phyloP scores from a whole-genome alignment of 1,139 yeast genomes.

The Protomyces inouyei region DNA sequence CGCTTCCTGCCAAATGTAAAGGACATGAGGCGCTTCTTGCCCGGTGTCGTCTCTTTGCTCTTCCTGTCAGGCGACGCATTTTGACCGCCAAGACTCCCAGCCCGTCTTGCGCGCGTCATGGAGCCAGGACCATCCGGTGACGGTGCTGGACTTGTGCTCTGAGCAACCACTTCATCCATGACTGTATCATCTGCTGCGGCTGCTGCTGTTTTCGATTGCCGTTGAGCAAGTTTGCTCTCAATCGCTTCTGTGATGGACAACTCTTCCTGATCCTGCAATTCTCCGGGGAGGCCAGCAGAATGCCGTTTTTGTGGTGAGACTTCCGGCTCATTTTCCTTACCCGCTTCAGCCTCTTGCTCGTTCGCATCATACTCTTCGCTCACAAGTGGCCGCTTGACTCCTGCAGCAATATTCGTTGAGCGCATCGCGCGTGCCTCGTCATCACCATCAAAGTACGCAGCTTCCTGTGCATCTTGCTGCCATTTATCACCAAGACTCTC shows the following conservation, averaged over 20 bases:
- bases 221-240: not conserved
- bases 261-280: not conserved
- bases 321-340: not conserved
- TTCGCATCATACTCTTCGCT: conserved; percentile 17
- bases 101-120: not conserved
- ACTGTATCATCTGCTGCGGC: not conserved
- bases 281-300: not conserved
- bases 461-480: conserved; percentile 28
- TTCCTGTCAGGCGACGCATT: not conserved
- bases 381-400: conserved; percentile 13
- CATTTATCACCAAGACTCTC: conserved; percentile 28
- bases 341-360: not conserved
- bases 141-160: not conserved
- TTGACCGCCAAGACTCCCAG: not conserved
- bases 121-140: not conserved
- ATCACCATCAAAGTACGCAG: conserved; percentile 31
- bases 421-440: conserved; percentile 1
- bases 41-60: not conserved
- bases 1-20: not conserved
- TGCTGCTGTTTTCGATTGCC: not conserved
- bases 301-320: not conserved
- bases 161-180: not conserved
- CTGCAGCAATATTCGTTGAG: not conserved
- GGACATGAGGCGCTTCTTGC: not conserved
- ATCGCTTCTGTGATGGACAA: not conserved